Base-by-base conservation (phyloP, 257 asterid genomes). In the Salvia miltiorrhiza region DNA sequence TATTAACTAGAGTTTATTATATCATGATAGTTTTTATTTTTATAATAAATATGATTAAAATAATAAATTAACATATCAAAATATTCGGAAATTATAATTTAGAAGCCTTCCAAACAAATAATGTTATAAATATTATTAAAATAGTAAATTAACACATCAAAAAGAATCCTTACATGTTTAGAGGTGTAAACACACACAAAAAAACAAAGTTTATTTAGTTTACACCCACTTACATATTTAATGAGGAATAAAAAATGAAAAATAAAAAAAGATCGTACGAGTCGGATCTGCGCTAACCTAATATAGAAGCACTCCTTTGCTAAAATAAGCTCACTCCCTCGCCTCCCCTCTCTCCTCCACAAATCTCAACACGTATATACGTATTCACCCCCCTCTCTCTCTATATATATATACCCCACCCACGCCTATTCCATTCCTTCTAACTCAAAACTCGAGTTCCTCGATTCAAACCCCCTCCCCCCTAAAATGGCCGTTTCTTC, bases 401-500 rank as follows among this genome's bases (percentile, higher is more conserved):
- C 59, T 72, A 12, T 33, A 35, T 74, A 54, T 53, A 64, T 45
- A 57, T 19, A 16, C 24, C 30, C 21, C 16, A 9, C 37, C 11
- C 47, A 8, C 63, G 40, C 48, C 11, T 13, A 21, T 23, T 17
- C 26, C 52, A n/a, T 62, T n/a, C 12, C 58, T 23, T 11, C 45
- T 10, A 49, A 45, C 73, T 14, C 58, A 39, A 52, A 35, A 1
- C 33, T 28, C 26, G 14, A 37, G 40, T 30, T 35, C 32, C 0
- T 17, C 14, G 26, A 73, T 13, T 9, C 71, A 11, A 11, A 41
- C 21, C 52, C 21, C 19, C 6, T 30, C 20, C 40, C 32, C 49
- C n/a, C 4, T 21, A 23, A 60, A 63, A 77, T 77, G 81, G 81
- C 78, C 69, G 81, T 77, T 14, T 54, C 62, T 37, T 77, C 81